phyloP scores from a whole-genome alignment of 768 basidiomycete genomes.

The Butyriboletus loyo region DNA sequence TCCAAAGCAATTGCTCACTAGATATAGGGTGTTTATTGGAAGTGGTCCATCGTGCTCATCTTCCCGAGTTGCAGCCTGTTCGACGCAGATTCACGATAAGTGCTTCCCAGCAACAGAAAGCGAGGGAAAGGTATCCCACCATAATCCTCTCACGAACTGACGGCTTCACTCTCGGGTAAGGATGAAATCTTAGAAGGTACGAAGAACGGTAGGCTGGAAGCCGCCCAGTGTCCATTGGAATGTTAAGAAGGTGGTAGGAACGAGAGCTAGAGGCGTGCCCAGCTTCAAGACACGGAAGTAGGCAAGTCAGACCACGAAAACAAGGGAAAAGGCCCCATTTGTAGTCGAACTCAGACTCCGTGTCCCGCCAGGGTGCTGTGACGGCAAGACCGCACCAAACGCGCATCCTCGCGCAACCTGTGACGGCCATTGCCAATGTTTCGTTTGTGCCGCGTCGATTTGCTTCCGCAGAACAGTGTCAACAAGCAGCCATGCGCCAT shows the following conservation, averaged over 20 bases:
- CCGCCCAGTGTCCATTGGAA: conserved; percentile 12
- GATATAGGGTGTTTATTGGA: not conserved
- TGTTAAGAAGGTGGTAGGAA: not conserved
- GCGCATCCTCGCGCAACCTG: conserved; percentile 19
- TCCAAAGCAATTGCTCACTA: conserved; percentile 5
- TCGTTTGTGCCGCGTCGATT: conserved; percentile 4
- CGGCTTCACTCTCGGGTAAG: conserved; percentile 25
- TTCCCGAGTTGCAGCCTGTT: conserved; percentile 11
- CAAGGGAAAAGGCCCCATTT: conserved; percentile 11
- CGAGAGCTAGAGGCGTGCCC: not conserved
- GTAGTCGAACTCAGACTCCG: conserved; percentile 16
- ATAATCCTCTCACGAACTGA: conserved; percentile 24
- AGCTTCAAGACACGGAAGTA: conserved; percentile 1
- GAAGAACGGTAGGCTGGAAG: conserved; percentile 30
- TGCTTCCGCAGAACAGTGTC: conserved; percentile 16
- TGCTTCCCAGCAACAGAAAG: conserved; percentile 4
- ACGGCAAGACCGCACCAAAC: conserved; percentile 30
- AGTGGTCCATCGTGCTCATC: not conserved
- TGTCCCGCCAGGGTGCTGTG: conserved; percentile 21
- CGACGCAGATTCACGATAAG: conserved; percentile 1
- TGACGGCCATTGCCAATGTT: conserved; percentile 13
- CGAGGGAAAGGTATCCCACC: conserved; percentile 15
- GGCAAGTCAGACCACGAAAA: conserved; percentile 1
- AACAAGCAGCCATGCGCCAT: not conserved
- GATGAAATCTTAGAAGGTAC: conserved; percentile 27